Conservation (phyloP, 768 basidiomycete species). For the Holtermanniella nyarrowii region DNA sequence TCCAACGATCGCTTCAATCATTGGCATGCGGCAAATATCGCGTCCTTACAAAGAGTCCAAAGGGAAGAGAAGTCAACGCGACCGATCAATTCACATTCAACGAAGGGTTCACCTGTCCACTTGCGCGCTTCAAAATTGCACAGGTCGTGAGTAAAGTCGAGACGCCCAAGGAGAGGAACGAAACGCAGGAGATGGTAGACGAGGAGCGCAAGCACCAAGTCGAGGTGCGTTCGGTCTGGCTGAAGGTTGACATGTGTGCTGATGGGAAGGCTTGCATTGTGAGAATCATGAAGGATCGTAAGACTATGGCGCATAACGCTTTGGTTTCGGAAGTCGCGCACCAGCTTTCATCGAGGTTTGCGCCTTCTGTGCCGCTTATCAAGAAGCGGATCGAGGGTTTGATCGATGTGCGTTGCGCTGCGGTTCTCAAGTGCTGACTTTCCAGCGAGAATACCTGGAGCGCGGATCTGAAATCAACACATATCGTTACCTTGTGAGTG, state of each 20-base stretch:
- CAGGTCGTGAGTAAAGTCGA: conserved; percentile 83
- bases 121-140: conserved; percentile 86
- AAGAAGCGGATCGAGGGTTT: conserved; percentile 88
- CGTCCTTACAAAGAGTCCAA: conserved; percentile 80
- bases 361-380: conserved; percentile 71
- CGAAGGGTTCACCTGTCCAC: conserved; percentile 59
- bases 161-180: conserved; percentile 71
- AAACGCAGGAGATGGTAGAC: conserved; percentile 80
- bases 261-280: conserved; percentile 78
- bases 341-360: conserved; percentile 74
- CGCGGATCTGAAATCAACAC: conserved; percentile 43
- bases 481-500: conserved; percentile 29
- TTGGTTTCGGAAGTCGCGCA: conserved; percentile 82
- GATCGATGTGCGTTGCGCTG: conserved; percentile 61
- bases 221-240: conserved; percentile 52
- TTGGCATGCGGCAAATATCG: conserved; percentile 92
- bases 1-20: conserved; percentile 88
- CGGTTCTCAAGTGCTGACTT: conserved; percentile 1
- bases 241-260: not conserved
- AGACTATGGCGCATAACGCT: conserved; percentile 76
- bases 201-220: conserved; percentile 82
- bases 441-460: conserved; percentile 85
- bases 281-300: conserved; percentile 92
- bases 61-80: conserved; percentile 65
- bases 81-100: conserved; percentile 88